Evolutionary conservation across 148 eudicot species (phyloP), one percentile per base, ranked within the genome.

Genomic region (Polygonum aviculare): DNA sequence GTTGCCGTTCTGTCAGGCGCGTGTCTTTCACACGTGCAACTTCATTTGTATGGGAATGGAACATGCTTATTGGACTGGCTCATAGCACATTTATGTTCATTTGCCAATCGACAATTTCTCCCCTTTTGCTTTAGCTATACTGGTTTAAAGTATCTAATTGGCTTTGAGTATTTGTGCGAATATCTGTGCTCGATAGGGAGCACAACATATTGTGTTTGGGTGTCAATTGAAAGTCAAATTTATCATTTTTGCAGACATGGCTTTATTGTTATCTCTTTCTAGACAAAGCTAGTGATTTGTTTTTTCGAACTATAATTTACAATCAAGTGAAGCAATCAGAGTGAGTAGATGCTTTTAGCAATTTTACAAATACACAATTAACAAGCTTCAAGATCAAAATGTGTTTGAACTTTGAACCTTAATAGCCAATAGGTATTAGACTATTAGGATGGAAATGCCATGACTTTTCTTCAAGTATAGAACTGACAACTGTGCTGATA

Each of bases 391-490:
- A 57, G 12, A 26, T 60, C 14, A 16, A 22, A 14, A 14, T 5
- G 7, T 57, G 26, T 57, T 21, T 2, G 63, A n/a, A n/a, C n/a
- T n/a, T n/a, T n/a, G n/a, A 57, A 57, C 21, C 63, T 22, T 57
- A 57, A 57, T 57, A 16, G 57, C 57, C 21, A 16, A 4, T 51
- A 51, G 16, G 19, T 51, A 44, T 44, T n/a, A 54, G 26, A 26
- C 31, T 14, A 12, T 51, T n/a, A 54, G 26, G 69, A 62, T 26
- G 38, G 69, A 12, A 51, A 51, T n/a, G 57, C 35, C 65, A 59
- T 59, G 36, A 59, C 65, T 59, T 59, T 22, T 59, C 35, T 51
- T 51, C 19, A 59, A 59, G 65, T 59, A 59, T 62, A 62, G 69
- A 62, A 67, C 45, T 0, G 5, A 5, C 8, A 35, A 15, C 72